Percentiles rank a stretch among this genome's conserved stretches.
Conservation (phyloP, 176 grass and related monocot species). For the Tillandsia leiboldiana region DNA sequence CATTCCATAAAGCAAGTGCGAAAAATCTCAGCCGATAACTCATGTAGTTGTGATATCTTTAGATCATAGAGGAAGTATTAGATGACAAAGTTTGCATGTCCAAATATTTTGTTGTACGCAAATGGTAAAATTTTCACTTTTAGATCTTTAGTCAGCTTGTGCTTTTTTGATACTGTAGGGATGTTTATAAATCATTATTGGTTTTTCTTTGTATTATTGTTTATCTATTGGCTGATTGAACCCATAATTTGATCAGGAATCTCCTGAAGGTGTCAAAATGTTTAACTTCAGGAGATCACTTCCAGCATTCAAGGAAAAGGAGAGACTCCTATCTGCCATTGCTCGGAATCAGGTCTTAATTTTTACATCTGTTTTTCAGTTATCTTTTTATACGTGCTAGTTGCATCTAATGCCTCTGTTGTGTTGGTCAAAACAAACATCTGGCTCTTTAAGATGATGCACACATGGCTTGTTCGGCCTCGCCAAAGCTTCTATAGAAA, state of each 20-base stretch:
- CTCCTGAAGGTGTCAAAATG: constrained; percentile 77
- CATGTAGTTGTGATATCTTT: too few relatives aligned
- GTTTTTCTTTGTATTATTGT: not conserved
- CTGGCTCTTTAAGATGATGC: too few relatives aligned
- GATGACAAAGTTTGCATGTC: too few relatives aligned
- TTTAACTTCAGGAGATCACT: constrained; percentile 73
- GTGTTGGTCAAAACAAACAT: too few relatives aligned
- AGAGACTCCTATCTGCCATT: constrained; percentile 79
- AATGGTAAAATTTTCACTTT: too few relatives aligned
- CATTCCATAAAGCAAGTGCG: not conserved
- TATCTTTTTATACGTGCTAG: not conserved
- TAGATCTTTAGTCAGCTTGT: too few relatives aligned
- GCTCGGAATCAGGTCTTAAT: constrained; percentile 80
- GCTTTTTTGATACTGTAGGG: too few relatives aligned
- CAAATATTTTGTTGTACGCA: too few relatives aligned
- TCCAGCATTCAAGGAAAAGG: constrained; percentile 86
- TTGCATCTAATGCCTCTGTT: too few relatives aligned
- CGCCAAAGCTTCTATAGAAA: too few relatives aligned
- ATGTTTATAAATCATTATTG: not conserved
- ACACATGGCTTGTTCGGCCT: too few relatives aligned
- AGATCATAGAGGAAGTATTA: too few relatives aligned
- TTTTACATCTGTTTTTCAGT: not conserved
- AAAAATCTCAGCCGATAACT: not conserved
- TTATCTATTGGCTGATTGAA: not conserved
- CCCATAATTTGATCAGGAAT: constrained; percentile 41